These are phyloP conservation scores for Athelia psychrophila DNA, from an alignment of 1,284 basidiomycete genomes.

Conservation along the genomic window DNA sequence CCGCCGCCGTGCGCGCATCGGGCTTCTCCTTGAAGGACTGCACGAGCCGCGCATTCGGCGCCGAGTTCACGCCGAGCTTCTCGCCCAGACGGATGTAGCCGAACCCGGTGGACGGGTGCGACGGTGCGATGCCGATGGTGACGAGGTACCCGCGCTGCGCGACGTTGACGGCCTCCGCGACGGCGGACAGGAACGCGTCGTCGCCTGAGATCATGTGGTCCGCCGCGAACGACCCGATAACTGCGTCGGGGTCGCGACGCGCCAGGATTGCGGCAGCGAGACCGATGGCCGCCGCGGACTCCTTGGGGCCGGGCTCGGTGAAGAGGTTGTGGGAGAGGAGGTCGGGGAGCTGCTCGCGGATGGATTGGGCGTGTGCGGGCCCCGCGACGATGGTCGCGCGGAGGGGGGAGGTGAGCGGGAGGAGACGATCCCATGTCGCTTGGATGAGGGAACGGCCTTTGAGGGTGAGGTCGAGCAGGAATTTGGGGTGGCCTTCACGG, in stretches of 20 bases:
- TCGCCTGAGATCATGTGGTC: constrained; percentile 88
- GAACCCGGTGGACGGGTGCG: constrained; percentile 81
- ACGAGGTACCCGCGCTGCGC: constrained; percentile 75
- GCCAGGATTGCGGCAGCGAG: constrained; percentile 79
- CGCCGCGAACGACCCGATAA: constrained; percentile 82
- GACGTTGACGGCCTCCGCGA: constrained; percentile 79
- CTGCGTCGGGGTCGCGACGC: constrained; percentile 68
- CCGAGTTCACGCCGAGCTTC: constrained; percentile 56
- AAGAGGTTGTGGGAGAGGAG: constrained; percentile 63
- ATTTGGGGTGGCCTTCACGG: constrained; percentile 80
- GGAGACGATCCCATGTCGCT: constrained; percentile 81
- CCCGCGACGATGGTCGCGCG: constrained; percentile 80
- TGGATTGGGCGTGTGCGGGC: constrained; percentile 66
- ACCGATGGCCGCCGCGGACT: constrained; percentile 85
- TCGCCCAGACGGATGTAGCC: constrained; percentile 82
- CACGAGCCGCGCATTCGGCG: constrained; percentile 77
- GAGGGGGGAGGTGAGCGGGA: constrained; percentile 65
- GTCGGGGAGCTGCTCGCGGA: constrained; percentile 73
- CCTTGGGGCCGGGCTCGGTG: constrained; percentile 80
- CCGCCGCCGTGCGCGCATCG: constrained; percentile 78
- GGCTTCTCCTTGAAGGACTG: constrained; percentile 85
- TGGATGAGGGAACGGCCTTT: constrained; percentile 82
- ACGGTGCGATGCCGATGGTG: constrained; percentile 83
- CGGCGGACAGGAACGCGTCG: constrained; percentile 78
- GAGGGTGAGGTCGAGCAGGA: constrained; percentile 77